A percentile compares a stretch with the other conserved stretches of the same genome.
Evolutionary conservation across 2,329 filamentous ascomycete genomes (phyloP).

Genomic region (Epichloe bromicola): DNA sequence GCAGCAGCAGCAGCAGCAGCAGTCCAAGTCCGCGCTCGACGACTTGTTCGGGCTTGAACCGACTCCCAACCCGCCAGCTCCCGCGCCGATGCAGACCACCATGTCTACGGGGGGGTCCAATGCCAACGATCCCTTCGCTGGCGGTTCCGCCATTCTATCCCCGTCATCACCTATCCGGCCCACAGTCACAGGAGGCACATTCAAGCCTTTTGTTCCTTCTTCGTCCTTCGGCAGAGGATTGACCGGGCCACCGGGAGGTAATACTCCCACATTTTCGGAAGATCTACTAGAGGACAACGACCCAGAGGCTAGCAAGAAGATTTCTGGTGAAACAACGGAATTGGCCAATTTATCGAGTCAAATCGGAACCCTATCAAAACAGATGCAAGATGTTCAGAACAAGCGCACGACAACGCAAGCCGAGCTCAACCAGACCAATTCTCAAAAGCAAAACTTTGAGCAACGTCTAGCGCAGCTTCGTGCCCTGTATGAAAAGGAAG

Average conservation of each 20-base stretch:
- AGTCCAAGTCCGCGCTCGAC: slow-evolving; percentile 71
- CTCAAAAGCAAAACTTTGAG: slow-evolving; percentile 90
- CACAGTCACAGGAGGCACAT: slow-evolving; percentile 38
- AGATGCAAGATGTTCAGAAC: slow-evolving; percentile 85
- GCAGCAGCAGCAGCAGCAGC: slow-evolving; percentile 24
- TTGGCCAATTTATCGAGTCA: slow-evolving; percentile 94
- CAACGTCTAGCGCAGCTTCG: slow-evolving; percentile 75
- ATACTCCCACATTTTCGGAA: slow-evolving; percentile 41
- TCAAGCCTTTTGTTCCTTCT: slow-evolving; percentile 85
- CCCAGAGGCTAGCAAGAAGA: slow-evolving; percentile 72
- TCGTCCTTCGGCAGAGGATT: slow-evolving; percentile 84
- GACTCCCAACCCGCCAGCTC: slow-evolving; percentile 30
- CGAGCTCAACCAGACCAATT: slow-evolving; percentile 66
- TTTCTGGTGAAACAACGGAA: slow-evolving; percentile 82
- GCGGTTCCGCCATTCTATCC: slow-evolving; percentile 31
- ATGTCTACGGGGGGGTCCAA: slow-evolving; percentile 69
- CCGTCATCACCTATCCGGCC: slow-evolving; percentile 43
- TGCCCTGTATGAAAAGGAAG: slow-evolving; percentile 84
- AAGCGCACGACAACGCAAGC: slow-evolving; percentile 70
- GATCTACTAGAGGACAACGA: slow-evolving; percentile 88
- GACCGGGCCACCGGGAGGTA: slow-evolving; percentile 63
- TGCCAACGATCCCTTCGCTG: slow-evolving; percentile 49
- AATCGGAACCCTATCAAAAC: slow-evolving; percentile 76
- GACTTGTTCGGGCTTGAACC: slow-evolving; percentile 86
- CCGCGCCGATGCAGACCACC: slow-evolving; percentile 44